These are phyloP conservation scores for Picocystis salinarum DNA, from an alignment of 139 green algal genomes.

Conservation along the genomic window DNA sequence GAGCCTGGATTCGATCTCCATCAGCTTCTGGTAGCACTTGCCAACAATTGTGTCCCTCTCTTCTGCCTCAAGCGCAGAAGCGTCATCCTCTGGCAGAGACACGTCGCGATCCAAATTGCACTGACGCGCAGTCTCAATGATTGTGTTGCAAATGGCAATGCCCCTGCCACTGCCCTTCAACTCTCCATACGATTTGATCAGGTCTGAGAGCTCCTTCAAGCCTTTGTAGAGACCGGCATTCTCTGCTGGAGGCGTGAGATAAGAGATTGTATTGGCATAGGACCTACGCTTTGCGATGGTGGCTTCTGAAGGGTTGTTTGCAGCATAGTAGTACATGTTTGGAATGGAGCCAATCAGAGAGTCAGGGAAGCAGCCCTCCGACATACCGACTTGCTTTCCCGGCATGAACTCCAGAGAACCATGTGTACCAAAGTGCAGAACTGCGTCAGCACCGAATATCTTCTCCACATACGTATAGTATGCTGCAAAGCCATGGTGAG, in stretches of 20 bases:
- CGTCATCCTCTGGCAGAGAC: constrained; percentile 48
- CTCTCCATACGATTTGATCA: constrained; percentile 85
- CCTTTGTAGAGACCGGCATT: constrained; percentile 98
- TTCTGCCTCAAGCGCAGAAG: constrained; percentile 47
- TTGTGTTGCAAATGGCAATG: constrained; percentile 74
- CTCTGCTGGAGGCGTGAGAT: constrained; percentile 95
- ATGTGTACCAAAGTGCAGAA: constrained; percentile 98
- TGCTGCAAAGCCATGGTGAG: constrained; percentile 97
- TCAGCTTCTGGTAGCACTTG: constrained; percentile 77
- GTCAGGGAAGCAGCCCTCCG: constrained; percentile 91
- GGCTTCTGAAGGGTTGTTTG: constrained; percentile 97
- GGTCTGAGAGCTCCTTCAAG: constrained; percentile 87
- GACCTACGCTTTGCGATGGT: constrained; percentile 97
- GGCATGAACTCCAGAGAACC: constrained; percentile 99
- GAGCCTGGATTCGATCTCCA: constrained; percentile 97
- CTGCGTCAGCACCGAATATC: constrained; percentile 84
- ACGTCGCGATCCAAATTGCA: constrained; percentile 97
- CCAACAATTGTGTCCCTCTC: constrained; percentile 62
- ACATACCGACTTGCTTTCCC: constrained; percentile 95
- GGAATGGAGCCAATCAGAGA: constrained; percentile 86
- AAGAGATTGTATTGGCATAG: constrained; percentile 99
- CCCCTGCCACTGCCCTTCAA: constrained; percentile 70
- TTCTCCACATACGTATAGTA: constrained; percentile 99
- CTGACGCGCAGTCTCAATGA: constrained; percentile 82
- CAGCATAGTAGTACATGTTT: constrained; percentile 99